phyloP scores from a whole-genome alignment of 2,329 filamentous ascomycete species.

The Penicillium sp. region DNA sequence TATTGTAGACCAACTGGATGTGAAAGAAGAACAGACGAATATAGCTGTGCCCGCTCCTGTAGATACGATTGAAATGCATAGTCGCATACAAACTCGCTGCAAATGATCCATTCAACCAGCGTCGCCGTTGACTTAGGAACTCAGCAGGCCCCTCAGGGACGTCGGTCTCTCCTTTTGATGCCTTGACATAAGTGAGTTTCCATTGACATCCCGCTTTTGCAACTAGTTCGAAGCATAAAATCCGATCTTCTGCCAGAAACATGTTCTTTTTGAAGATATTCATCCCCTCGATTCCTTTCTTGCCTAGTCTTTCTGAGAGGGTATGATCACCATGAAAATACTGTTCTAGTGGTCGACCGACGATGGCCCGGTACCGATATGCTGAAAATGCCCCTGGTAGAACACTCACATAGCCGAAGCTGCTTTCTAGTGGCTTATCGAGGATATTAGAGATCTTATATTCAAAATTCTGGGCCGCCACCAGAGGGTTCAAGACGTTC shows the following conservation, averaged over 20 bases:
- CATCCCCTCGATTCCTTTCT: constrained; percentile 19
- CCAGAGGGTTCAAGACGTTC: constrained; percentile 12
- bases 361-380: constrained; percentile 14
- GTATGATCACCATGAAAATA: constrained; percentile 16
- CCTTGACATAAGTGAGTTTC: constrained; percentile 16
- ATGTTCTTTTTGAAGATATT: constrained; percentile 21
- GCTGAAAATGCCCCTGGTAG: constrained; percentile 15
- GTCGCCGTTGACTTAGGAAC: constrained; percentile 9
- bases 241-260: constrained; percentile 18
- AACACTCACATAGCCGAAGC: constrained; percentile 14
- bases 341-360: constrained; percentile 16
- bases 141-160: constrained; percentile 11
- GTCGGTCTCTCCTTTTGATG: constrained; percentile 11
- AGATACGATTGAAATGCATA: constrained; percentile 14
- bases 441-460: constrained; percentile 15
- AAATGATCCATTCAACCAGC: constrained; percentile 17
- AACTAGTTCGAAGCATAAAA: constrained; percentile 15
- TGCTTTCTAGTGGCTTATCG: constrained; percentile 15
- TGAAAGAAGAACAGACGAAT: constrained; percentile 8
- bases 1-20: constrained; percentile 14
- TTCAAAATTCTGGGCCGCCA: constrained; percentile 14
- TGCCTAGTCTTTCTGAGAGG: constrained; percentile 14
- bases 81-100: constrained; percentile 12
- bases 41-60: constrained; percentile 12
- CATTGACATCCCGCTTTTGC: constrained; percentile 16